These are phyloP conservation scores for Carex pumila DNA, from an alignment of 176 grass and related monocot species.

Conservation along the genomic window DNA sequence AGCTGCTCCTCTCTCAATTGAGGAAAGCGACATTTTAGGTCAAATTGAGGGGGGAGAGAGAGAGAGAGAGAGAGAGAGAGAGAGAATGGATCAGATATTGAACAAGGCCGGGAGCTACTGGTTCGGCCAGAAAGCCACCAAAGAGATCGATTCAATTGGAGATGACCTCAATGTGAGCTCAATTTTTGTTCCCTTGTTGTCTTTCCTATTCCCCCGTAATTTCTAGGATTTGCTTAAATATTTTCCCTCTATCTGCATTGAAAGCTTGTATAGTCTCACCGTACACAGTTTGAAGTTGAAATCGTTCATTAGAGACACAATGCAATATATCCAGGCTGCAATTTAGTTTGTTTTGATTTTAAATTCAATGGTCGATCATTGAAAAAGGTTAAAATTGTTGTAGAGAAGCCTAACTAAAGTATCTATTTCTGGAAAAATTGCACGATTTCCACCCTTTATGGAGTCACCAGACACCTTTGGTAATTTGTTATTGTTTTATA, in stretches of 20 bases:
- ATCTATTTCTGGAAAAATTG: background rate
- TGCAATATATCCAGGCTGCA: background rate
- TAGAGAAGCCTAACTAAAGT: background rate
- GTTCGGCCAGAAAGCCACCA: slow-evolving; percentile 80
- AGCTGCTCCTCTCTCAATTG: slow-evolving; percentile 11
- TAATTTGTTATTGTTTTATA: background rate
- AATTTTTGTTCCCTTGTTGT: background rate
- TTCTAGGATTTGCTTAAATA: background rate
- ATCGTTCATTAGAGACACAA: background rate
- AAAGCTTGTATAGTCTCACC: background rate
- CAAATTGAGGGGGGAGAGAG: background rate
- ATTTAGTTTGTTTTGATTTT: background rate
- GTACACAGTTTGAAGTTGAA: background rate
- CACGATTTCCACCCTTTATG: background rate
- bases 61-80: background rate
- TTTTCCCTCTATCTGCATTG: background rate
- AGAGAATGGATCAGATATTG: slow-evolving; percentile 76
- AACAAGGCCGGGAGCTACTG: slow-evolving; percentile 95
- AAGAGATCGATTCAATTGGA: slow-evolving; percentile 90
- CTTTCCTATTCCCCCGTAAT: background rate
- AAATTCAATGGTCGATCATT: background rate
- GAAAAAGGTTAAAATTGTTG: background rate
- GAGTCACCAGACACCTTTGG: background rate
- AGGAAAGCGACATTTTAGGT: slow-evolving; percentile 5
- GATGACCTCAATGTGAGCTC: slow-evolving; percentile 66